Base-by-base conservation (phyloP, 495 filamentous ascomycete species). In the Aspergillus diversus region DNA sequence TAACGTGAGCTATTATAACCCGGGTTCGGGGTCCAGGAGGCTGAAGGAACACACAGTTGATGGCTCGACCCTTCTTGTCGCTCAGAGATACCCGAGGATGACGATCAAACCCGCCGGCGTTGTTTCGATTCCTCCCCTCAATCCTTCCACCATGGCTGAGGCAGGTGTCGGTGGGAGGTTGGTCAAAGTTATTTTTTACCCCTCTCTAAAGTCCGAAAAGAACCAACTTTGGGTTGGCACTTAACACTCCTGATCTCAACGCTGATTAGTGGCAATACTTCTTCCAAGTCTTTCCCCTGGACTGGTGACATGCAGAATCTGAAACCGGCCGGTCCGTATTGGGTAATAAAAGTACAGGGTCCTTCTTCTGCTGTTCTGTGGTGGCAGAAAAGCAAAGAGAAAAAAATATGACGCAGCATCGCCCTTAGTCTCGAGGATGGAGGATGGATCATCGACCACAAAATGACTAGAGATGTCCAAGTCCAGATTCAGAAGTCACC, bases 261-360 rank as follows among this genome's bases (percentile, higher is more conserved):
- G 51, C 13, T 54, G 51, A 54, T 54, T 57, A 43, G 17, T 57
- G 55, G 39, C 21, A 13, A 33, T 37, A 17, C 32, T 39, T 39
- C 27, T 4, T 50, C 21, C 16, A 50, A 16, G 5, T 21, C 9
- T 31, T 12, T 35, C 35, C 17, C 57, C 54, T 48, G 56, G 53
- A 60, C 55, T 35, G 65, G 65, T 54, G 60, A 59, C 60, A 16
- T 67, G 61, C 65, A 63, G 65, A 63, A 59, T 63, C 57, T 67
- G 65, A 67, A 67, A 67, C 65, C 0, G 0, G 11, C 39, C 12
- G 37, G 13, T 39, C 13, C 37, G 4, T 39, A 12, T 11, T 5
- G 8, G 39, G 8, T 27, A 27, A 43, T 43, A 11, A 43, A 11
- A 15, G 39, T 15, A 43, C 39, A 43, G 39, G 8, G 34, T 31